These are phyloP conservation scores for Starmerella sirachaensis DNA, from an alignment of 805 yeast genomes.

Conservation along the genomic window DNA sequence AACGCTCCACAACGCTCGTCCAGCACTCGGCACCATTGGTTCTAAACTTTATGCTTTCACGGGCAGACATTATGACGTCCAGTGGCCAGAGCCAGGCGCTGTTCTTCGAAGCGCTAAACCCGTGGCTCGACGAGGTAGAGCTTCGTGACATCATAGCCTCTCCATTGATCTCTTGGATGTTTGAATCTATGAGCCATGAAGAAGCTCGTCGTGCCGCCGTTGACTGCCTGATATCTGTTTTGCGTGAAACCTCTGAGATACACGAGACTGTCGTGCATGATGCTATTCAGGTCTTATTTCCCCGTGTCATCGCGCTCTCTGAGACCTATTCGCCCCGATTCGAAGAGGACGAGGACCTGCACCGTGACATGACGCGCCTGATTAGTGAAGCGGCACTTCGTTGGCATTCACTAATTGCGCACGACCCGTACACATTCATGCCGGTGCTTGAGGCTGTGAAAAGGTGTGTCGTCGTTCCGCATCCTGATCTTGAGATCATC, in stretches of 20 bases:
- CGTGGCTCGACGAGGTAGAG: constrained; percentile 86
- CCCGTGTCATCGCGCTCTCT: constrained; percentile 43
- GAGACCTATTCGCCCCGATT: constrained; percentile 9
- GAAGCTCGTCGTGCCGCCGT: constrained; percentile 72
- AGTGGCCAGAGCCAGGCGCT: constrained; percentile 25
- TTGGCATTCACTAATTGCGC: constrained; percentile 81
- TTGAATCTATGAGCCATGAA: constrained; percentile 45
- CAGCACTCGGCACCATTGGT: constrained; percentile 57
- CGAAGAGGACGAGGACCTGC: constrained; percentile 18
- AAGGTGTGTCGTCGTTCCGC: constrained; percentile 57
- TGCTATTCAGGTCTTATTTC: constrained; percentile 49
- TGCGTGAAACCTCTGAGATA: constrained; percentile 71
- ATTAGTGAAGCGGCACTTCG: constrained; percentile 90
- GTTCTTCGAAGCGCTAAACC: constrained; percentile 63
- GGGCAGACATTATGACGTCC: constrained; percentile 32
- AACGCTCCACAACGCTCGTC: constrained; percentile 52
- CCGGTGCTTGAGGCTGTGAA: constrained; percentile 64
- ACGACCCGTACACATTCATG: constrained; percentile 53
- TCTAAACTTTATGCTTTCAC: constrained; percentile 42
- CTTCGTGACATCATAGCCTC: constrained; percentile 53
- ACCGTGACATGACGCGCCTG: constrained; percentile 34
- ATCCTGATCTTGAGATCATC: constrained; percentile 70
- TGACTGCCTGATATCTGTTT: constrained; percentile 73
- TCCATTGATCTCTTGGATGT: constrained; percentile 56
- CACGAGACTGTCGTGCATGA: constrained; percentile 34